Evolutionary conservation across 2,329 filamentous ascomycete genomes (phyloP), one percentile per base, ranked within the genome.

Genomic region (Chrysosporium queenslandicum): DNA sequence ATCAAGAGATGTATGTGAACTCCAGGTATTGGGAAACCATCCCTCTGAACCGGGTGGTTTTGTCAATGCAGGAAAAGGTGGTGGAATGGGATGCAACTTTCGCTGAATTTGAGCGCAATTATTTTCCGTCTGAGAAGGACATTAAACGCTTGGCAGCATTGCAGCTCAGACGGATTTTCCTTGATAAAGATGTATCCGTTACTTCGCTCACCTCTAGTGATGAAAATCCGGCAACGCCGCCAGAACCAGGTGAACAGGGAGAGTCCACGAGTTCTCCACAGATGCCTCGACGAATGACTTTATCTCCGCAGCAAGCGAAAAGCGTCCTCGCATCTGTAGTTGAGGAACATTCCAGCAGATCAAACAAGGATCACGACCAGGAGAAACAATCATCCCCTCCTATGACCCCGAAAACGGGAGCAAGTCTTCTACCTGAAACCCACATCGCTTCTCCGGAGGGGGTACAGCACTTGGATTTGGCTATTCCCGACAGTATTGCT

Each of bases 11-110:
- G 56, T 98, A 98, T 64, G 89, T 92, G 72, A 83, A 83, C 58
- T 95, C 90, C 1, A 90, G 88, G 64, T 97, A 97, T 65, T 98
- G 95, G 72, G 92, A 98, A 68, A 84, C 96, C 51, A 90, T 97
- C 46, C 92, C 94, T 0, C 78, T 98, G 57, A 98, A 97, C 60
- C 79, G 85, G 53, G 86, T 91, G 6, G 80, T 96, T 46, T 83
- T 91, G 59, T 86, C 87, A 52, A 92, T 95, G 75, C 83, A 97
- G 58, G 90, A 96, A 64, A 94, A 87, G 60, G 90, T 91, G 3
- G 83, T 89, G 18, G 87, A 90, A 58, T 98, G 92, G 92, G 94
- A 98, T 63, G 82, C 85, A 21, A 82, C 82, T 0, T 98, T 98
- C 70, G 77, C 82, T 52, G 86, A 92, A 51, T 97, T 98, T 55